phyloP scores from a whole-genome alignment of 2,329 filamentous ascomycete species.

The Microdochium paspali region DNA sequence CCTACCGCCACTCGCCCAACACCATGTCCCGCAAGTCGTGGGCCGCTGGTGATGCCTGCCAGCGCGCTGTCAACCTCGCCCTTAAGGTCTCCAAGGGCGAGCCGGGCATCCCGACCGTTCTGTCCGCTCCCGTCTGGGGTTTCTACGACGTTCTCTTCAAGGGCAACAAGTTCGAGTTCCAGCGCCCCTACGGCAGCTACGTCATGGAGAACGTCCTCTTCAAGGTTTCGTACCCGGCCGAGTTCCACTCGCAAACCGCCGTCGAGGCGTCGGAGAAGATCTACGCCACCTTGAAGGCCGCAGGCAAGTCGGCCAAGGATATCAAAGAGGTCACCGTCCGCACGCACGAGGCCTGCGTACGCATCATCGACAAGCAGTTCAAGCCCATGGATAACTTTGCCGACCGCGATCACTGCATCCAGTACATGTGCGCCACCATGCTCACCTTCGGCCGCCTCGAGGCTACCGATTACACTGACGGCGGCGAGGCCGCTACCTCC shows the following conservation, averaged over 20 bases:
- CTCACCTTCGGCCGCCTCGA: conserved; percentile 89
- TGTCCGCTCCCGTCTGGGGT: conserved; percentile 89
- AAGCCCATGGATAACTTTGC: conserved; percentile 99
- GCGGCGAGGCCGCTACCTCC: conserved; percentile 83
- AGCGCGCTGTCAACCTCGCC: conserved; percentile 84
- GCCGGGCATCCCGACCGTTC: conserved; percentile 80
- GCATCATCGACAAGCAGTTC: conserved; percentile 99
- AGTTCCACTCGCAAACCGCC: conserved; percentile 98
- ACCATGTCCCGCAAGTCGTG: conserved; percentile 99
- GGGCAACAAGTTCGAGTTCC: conserved; percentile 92
- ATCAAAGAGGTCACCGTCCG: conserved; percentile 91
- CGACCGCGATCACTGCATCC: conserved; percentile 98
- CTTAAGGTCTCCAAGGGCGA: conserved; percentile 90
- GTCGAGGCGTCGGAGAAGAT: conserved; percentile 91
- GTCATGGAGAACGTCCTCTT: conserved; percentile 99
- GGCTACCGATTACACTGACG: conserved; percentile 88
- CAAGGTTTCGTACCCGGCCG: conserved; percentile 92
- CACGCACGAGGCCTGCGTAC: conserved; percentile 95
- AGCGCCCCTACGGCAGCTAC: conserved; percentile 93
- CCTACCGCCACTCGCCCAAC: conserved; percentile 95
- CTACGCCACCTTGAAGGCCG: conserved; percentile 68
- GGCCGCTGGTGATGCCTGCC: conserved; percentile 96
- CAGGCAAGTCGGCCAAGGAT: conserved; percentile 87
- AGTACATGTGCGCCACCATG: conserved; percentile 98
- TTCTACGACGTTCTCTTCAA: conserved; percentile 99